phyloP scores from a whole-genome alignment of 768 basidiomycete genomes.

The Hortiboletus flavorubellus region DNA sequence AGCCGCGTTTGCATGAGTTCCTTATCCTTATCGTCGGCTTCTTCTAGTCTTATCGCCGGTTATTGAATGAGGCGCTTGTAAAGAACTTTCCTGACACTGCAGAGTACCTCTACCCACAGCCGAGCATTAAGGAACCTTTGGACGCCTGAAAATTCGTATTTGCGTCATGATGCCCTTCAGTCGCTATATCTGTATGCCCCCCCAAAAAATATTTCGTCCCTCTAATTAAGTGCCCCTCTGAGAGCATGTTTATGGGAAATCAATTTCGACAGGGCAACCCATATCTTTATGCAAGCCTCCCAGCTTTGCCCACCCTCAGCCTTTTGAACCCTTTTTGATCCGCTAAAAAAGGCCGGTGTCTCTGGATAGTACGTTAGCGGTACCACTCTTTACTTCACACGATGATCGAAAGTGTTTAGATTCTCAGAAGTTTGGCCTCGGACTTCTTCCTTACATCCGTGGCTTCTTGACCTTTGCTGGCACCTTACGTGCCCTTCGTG shows the following conservation, averaged over 20 bases:
- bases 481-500: conserved; percentile 27
- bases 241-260: conserved; percentile 14
- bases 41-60: conserved; percentile 61
- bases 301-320: conserved; percentile 8
- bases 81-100: conserved; percentile 65
- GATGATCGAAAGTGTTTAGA: conserved; percentile 25
- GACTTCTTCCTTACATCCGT: conserved; percentile 35
- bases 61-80: conserved; percentile 65
- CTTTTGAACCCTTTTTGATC: conserved; percentile 21
- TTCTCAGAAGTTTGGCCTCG: conserved; percentile 33
- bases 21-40: conserved; percentile 11
- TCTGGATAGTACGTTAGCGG: conserved; percentile 16
- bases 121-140: conserved; percentile 5
- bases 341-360: conserved; percentile 14
- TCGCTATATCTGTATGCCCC: not conserved
- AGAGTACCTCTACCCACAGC: conserved; percentile 21
- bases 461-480: conserved; percentile 26
- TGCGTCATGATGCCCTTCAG: not conserved
- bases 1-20: not conserved
- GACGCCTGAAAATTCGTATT: conserved; percentile 8
- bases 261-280: conserved; percentile 9
- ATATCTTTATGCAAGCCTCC: conserved; percentile 20
- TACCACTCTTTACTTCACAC: conserved; percentile 17
- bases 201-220: not conserved
- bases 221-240: conserved; percentile 9